These are phyloP conservation scores for Aspergillus cristatus DNA, from an alignment of 495 filamentous ascomycete species.

Conservation along the genomic window DNA sequence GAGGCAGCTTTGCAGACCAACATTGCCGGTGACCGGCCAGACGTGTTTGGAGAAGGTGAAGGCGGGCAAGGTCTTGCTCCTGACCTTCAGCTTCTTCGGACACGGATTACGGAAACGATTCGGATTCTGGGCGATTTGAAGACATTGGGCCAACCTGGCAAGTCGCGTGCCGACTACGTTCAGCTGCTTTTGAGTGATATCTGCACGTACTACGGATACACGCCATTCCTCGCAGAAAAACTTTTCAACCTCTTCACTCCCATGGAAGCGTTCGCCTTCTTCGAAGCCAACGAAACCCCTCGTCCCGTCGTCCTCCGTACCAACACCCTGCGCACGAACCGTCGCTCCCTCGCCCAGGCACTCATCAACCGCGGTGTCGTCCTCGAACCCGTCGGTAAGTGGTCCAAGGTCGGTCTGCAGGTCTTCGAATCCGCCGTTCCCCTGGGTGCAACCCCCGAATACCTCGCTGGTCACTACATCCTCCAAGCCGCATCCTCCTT, in stretches of 20 bases:
- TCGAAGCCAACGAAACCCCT: constrained; percentile 93
- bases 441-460: constrained; percentile 95
- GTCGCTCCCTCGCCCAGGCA: constrained; percentile 83
- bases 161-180: constrained; percentile 80
- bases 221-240: constrained; percentile 73
- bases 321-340: constrained; percentile 88
- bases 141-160: constrained; percentile 63
- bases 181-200: constrained; percentile 82
- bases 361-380: constrained; percentile 96
- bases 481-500: constrained; percentile 95
- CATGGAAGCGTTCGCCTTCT: constrained; percentile 93
- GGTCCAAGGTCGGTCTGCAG: constrained; percentile 95
- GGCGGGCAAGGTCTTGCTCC: constrained; percentile 58
- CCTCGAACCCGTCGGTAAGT: constrained; percentile 93
- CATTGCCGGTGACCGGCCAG: constrained; percentile 70
- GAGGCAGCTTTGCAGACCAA: constrained; percentile 92
- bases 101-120: constrained; percentile 85
- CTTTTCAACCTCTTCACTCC: constrained; percentile 85
- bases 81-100: constrained; percentile 81
- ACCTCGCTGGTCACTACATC: constrained; percentile 95
- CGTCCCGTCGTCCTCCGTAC: constrained; percentile 85
- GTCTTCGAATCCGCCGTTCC: constrained; percentile 91
- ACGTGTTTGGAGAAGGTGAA: constrained; percentile 54
- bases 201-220: constrained; percentile 89
- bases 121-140: constrained; percentile 84